Evolutionary conservation across 345 rosid genomes (phyloP), one percentile per base, ranked within the genome.

Genomic region (Salix arbutifolia): DNA sequence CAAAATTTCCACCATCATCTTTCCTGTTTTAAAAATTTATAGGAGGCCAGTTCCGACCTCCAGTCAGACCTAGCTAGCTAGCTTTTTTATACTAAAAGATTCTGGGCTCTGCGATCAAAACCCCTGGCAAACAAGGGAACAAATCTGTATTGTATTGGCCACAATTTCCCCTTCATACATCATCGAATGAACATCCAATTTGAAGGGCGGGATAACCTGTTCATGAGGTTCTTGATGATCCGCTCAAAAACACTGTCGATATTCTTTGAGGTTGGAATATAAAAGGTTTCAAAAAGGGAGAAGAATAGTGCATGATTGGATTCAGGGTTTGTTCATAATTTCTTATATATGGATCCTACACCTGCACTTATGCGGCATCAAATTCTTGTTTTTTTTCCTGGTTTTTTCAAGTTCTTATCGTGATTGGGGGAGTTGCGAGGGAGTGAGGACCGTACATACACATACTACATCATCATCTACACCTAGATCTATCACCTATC

Each of bases 1-100:
- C 88, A 84, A 84, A 86, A 37, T 67, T 37, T 67, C 69, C 68
- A 78, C 4, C 78, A 65, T 62, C 81, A 77, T 68, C 83, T 38
- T 19, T 74, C 69, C 8, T 64, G 23, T 64, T 73, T 65, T 58
- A 14, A 70, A 69, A 79, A 25, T 23, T 40, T 33, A 46, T 16
- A 35, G 73, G 21, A 38, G 77, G 73, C 69, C 74, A 71, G 77
- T 78, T 74, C 74, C 79, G 31, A 79, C 64, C 76, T 75, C 48
- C 28, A 72, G 74, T 82, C 84, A 80, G 86, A 80, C 79, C 82
- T 67, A 31, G 17, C 30, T 73, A 19, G 75, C 71, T 71, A 2
- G 60, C 5, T 46, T 46, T 46, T 46, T 46, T 46, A 77, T 77
- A 65, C 18, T 44, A 77, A 68, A 67, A 72, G 48, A 71, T 56